Conservation (phyloP, 257 asterid species). For the Verbena officinalis region DNA sequence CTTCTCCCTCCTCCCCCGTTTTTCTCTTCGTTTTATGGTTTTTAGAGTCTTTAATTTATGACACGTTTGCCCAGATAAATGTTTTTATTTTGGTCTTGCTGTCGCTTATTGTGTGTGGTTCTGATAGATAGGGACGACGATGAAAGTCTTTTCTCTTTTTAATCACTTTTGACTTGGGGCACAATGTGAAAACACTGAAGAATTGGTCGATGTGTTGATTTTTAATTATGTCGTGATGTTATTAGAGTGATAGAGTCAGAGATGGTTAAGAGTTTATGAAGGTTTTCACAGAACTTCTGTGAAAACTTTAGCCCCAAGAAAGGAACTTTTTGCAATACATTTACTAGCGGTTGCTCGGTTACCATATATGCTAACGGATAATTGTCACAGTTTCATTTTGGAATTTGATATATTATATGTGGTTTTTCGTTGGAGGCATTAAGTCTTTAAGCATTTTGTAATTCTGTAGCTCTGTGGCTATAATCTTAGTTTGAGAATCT, state of each 20-base stretch:
- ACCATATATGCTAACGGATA: conserved; percentile 3
- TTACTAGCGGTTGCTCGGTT: conserved; percentile 1
- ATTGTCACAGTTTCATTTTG: background rate
- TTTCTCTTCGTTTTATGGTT: background rate
- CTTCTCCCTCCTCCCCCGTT: background rate
- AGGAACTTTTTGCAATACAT: background rate
- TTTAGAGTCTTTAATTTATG: background rate
- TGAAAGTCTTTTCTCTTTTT: background rate
- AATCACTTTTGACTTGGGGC: background rate
- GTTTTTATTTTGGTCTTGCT: conserved; percentile 1
- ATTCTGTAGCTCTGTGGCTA: conserved; percentile 7
- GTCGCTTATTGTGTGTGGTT: conserved; percentile 10
- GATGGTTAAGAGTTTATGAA: background rate
- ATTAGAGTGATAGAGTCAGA: too few relatives aligned
- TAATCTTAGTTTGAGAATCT: conserved; percentile 4
- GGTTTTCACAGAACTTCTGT: background rate
- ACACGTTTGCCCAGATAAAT: background rate
- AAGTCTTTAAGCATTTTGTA: conserved; percentile 11
- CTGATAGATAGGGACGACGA: background rate
- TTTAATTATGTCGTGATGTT: background rate
- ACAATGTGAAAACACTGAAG: background rate
- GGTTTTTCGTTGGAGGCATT: conserved; percentile 16
- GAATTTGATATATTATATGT: background rate
- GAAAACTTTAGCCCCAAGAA: conserved; percentile 2
- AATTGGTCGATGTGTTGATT: background rate